A percentile compares a stretch with the other conserved stretches of the same genome.
Conservation (phyloP, 2,329 filamentous ascomycete genomes). For the Fusarium udum region DNA sequence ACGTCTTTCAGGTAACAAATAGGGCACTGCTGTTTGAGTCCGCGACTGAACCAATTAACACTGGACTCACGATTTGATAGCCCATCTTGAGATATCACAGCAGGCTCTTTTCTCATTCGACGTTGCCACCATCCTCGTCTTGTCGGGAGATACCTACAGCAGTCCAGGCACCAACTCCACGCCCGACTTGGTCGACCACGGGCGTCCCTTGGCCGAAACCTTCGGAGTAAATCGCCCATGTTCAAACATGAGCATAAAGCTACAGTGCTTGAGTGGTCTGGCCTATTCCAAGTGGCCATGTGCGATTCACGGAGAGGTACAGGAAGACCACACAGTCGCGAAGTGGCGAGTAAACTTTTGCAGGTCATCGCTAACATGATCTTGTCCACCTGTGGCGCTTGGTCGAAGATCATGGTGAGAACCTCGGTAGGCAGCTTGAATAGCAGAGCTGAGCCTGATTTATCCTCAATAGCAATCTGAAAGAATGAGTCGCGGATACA, state of each 20-base stretch:
- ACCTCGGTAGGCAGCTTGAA: constrained; percentile 42
- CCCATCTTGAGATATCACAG: not conserved
- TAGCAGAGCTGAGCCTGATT: constrained; percentile 5
- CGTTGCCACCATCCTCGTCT: constrained; percentile 35
- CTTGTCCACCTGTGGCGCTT: constrained; percentile 19
- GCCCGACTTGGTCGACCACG: constrained; percentile 18
- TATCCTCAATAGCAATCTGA: constrained; percentile 3
- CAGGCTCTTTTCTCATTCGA: not conserved
- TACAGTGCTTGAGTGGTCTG: not conserved
- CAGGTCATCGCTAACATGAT: constrained; percentile 34
- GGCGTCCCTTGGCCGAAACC: constrained; percentile 25
- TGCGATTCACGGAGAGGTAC: constrained; percentile 28
- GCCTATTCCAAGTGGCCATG: constrained; percentile 3
- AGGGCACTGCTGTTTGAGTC: constrained; percentile 38
- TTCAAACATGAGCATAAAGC: constrained; percentile 18
- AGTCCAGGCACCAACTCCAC: constrained; percentile 39
- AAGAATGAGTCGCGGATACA: not conserved
- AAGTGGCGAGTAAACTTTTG: constrained; percentile 36
- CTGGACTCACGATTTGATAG: not conserved
- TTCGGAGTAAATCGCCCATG: constrained; percentile 26
- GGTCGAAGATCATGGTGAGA: constrained; percentile 36
- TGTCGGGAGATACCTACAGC: constrained; percentile 34
- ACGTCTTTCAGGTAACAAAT: constrained; percentile 3
- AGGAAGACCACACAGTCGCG: constrained; percentile 20
- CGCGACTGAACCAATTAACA: constrained; percentile 26